Evolutionary conservation across 768 basidiomycete species (phyloP).

Genomic region (Russula sp.): DNA sequence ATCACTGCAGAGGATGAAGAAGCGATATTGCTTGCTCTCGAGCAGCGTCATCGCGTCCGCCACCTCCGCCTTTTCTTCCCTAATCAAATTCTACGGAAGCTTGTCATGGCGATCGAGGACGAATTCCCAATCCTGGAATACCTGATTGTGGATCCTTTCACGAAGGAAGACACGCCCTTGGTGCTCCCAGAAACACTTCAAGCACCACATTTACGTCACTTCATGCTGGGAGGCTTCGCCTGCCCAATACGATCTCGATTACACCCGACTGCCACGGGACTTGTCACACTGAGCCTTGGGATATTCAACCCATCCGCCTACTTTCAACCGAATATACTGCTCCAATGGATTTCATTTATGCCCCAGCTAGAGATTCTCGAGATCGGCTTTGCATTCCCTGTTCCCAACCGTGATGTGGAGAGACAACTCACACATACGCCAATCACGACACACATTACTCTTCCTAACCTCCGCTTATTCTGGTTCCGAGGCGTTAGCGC

Average conservation of each 20-base stretch:
- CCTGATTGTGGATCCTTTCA: not conserved
- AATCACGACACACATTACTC: not conserved
- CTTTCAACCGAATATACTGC: not conserved
- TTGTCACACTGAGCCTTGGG: not conserved
- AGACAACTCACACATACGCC: not conserved
- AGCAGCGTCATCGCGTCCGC: not conserved
- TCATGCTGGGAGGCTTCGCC: not conserved
- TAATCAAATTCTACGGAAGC: not conserved
- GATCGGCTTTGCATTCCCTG: not conserved
- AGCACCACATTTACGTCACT: not conserved
- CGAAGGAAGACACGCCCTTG: not conserved
- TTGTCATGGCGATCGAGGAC: not conserved
- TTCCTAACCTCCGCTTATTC: not conserved
- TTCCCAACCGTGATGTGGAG: not conserved
- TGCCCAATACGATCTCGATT: not conserved
- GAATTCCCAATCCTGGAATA: not conserved
- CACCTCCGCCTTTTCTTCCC: not conserved
- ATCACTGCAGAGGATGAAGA: not conserved
- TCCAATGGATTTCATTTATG: not conserved
- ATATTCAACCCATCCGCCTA: not conserved
- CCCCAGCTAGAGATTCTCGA: not conserved
- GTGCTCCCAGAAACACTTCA: not conserved
- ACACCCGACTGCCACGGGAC: not conserved
- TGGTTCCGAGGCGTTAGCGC: not conserved
- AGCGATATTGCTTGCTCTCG: not conserved